Conservation (phyloP, 768 basidiomycete genomes). For the Phylloporus arenicola region DNA sequence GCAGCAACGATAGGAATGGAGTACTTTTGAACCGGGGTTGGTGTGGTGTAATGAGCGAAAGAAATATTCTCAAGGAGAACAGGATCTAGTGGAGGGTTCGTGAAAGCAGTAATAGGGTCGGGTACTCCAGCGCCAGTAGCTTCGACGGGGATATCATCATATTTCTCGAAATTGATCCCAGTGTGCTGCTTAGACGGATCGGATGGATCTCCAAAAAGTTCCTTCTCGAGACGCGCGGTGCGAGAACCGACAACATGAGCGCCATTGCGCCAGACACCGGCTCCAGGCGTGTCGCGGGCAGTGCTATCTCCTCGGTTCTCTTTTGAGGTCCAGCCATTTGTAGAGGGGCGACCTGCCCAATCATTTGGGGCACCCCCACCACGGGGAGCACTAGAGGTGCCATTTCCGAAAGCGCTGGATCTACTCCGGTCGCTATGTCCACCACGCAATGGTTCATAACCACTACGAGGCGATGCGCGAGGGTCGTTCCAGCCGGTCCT, state of each 20-base stretch:
- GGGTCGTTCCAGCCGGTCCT: conserved; percentile 76
- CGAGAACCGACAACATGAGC: conserved; percentile 78
- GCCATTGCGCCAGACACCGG: conserved; percentile 85
- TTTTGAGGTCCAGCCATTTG: conserved; percentile 35
- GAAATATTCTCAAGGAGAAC: conserved; percentile 94
- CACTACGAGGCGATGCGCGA: conserved; percentile 59
- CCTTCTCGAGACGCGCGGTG: conserved; percentile 89
- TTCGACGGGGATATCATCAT: conserved; percentile 99
- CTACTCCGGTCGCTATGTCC: conserved; percentile 34
- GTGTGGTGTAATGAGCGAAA: conserved; percentile 87
- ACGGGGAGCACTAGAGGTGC: conserved; percentile 33
- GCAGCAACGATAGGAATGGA: conserved; percentile 96
- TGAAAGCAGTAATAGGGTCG: conserved; percentile 85
- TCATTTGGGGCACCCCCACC: conserved; percentile 28
- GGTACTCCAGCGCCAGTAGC: conserved; percentile 97
- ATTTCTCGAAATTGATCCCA: conserved; percentile 99
- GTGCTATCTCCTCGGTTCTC: conserved; percentile 32
- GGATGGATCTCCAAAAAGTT: conserved; percentile 84
- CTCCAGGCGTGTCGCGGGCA: conserved; percentile 44
- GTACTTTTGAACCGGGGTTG: conserved; percentile 99
- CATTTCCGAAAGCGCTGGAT: conserved; percentile 38
- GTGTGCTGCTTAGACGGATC: conserved; percentile 90
- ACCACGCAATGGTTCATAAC: conserved; percentile 38
- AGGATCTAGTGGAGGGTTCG: conserved; percentile 83
- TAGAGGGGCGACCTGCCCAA: conserved; percentile 38